Base-by-base conservation (phyloP, 805 yeast genomes). In the Metschnikowia santaceciliae region DNA sequence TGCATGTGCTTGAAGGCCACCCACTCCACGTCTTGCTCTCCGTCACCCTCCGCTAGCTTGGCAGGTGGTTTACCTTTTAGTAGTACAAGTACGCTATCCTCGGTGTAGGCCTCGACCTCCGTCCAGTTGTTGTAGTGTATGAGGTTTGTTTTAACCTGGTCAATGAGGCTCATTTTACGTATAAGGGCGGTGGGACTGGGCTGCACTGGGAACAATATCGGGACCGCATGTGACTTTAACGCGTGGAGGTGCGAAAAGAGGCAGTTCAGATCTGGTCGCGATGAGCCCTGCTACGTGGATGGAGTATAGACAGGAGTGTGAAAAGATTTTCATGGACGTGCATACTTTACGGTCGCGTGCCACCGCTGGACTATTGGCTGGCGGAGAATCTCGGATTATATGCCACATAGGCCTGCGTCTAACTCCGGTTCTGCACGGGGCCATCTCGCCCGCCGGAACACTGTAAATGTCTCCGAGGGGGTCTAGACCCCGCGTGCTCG, bases 111-210 rank as follows among this genome's bases (percentile, higher is more conserved):
- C 20, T 55, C 42, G 8, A 77, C 77, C 3, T 64, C 54, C 0
- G 71, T 63, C 84, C 84, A 80, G 14, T 68, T 61, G 50, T 70
- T 68, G 50, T 76, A 73, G 52, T 77, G 74, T 14, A 68, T 67
- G n/a, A 80, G 65, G 56, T 79, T 76, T 26, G 66, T 55, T 35
- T 62, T 56, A 14, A 78, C 80, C 46, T 69, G 72, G 17, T 67
- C 64, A 0, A 61, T 65, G 34, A 67, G 36, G 40, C 48, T 44
- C 61, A 57, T 57, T 57, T 17, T 26, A 42, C 32, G 38, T 15
- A 11, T 8, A 4, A n/a, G 4, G 38, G 22, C 38, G 6, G 20
- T 26, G 30, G 30, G 11, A 26, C 30, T n/a, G 35, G 14, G 35
- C 35, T 33, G 35, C 35, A 33, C 14, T n/a, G 35, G 14, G 35